Evolutionary conservation across 495 filamentous ascomycete species (phyloP), one percentile per base, ranked within the genome.

Genomic region (Neurospora tetraspora): DNA sequence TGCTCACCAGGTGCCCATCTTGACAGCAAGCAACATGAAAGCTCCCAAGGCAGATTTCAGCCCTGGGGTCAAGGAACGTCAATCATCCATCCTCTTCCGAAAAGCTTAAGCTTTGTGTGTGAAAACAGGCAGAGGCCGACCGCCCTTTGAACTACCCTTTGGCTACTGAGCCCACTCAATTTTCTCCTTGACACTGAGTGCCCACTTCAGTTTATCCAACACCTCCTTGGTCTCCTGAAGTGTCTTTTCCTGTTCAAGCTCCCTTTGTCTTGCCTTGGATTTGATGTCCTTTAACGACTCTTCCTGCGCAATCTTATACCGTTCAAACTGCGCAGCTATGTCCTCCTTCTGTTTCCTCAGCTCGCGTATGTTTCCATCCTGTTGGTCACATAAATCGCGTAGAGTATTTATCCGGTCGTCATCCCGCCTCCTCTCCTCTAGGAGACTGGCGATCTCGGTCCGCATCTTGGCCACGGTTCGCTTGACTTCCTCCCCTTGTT

Each of bases 131-230:
- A 36, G 71, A 31, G 12, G 68, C 10, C 38, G 65, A 37, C 20
- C 11, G 18, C 16, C 34, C 31, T n/a, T 20, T 80, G 11, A 27
- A 6, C 12, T 59, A 27, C 5, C 53, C 27, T 8, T 14, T 65
- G 27, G 16, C 53, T 78, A 88, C 73, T 87, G 78, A 37, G 87
- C 83, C 70, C 83, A 84, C 47, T 84, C 81, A 61, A 89, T 83
- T 59, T 86, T 88, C 40, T 84, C 79, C 80, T 90, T 88, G 68
- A 93, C 83, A 47, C 85, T 90, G 23, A 93, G 83, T 42, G 87
- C 88, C 90, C 91, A 93, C 75, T 81, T 88, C 83, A 93, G 85
- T 77, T 92, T 85, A 10, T 86, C 86, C 73, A 93, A 82, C 14
- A 89, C 88, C 77, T 87, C 86, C 74, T 86, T 86, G 70, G 91